Conservation (phyloP, 78 protist genomes). For the Polysphondylium violaceum region DNA sequence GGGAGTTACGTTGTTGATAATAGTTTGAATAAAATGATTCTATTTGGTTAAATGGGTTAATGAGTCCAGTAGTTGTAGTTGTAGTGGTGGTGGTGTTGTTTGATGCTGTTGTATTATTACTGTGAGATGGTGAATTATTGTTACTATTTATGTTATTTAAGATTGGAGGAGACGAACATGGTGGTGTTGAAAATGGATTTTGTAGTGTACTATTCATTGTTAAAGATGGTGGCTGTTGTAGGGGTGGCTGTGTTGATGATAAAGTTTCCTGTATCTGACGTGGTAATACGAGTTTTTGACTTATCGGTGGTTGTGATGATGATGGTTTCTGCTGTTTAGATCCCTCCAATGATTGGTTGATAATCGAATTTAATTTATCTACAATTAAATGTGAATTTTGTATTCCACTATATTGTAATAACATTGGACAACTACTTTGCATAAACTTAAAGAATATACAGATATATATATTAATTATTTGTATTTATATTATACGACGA, state of each 20-base stretch:
- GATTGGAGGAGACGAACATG: no score
- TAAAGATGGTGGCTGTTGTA: neutral
- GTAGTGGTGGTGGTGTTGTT: no score
- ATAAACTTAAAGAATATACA: slow-evolving; percentile 17
- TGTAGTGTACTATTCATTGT: no score
- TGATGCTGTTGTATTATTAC: no score
- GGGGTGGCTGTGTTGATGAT: neutral
- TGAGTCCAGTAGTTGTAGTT: no score
- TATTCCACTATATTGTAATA: slow-evolving; percentile 29
- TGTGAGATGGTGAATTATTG: no score
- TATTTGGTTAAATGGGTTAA: no score
- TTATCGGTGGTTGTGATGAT: neutral
- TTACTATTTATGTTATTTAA: no score
- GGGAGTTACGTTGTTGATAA: no score
- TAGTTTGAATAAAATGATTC: no score
- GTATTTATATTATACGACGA: neutral
- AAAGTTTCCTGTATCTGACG: neutral
- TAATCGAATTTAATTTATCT: slow-evolving; percentile 28
- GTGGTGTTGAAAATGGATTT: no score
- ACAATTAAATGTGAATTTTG: slow-evolving; percentile 1
- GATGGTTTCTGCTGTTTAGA: neutral
- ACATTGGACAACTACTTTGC: slow-evolving; percentile 20
- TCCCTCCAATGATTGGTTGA: slow-evolving; percentile 3
- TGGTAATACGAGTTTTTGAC: neutral
- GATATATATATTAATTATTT: neutral